Percentiles rank a stretch among this genome's conserved stretches.
phyloP scores from a whole-genome alignment of 2,329 filamentous ascomycete species.

The Penicillium paneum region DNA sequence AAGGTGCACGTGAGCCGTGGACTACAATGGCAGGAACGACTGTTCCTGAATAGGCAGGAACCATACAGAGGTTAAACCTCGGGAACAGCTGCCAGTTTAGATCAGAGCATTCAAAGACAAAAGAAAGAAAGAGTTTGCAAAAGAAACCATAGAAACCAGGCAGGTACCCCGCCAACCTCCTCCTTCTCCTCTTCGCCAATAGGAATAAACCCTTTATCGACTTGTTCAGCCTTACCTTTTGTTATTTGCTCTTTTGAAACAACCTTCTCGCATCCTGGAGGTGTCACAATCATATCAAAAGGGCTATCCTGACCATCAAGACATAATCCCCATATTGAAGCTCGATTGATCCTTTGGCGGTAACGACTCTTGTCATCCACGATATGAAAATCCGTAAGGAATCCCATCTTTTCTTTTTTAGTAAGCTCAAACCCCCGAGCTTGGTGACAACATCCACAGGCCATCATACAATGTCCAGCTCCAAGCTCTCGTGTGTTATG shows the following conservation, averaged over 20 bases:
- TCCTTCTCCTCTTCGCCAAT: neutral
- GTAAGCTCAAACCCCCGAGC: constrained; percentile 2
- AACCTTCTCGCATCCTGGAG: neutral
- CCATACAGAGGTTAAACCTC: neutral
- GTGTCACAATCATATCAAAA: neutral
- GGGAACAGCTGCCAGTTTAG: neutral
- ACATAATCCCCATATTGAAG: neutral
- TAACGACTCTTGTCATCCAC: neutral
- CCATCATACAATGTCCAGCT: constrained; percentile 4
- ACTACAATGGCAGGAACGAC: neutral
- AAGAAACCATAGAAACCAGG: neutral
- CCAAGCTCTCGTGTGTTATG: neutral
- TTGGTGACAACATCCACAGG: constrained; percentile 1
- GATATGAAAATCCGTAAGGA: neutral
- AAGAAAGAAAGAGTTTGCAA: neutral
- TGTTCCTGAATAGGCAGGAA: neutral
- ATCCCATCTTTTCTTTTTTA: neutral
- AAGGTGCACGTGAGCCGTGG: neutral
- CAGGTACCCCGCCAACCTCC: neutral
- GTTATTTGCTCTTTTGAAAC: neutral
- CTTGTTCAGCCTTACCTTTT: neutral
- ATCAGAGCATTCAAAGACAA: neutral
- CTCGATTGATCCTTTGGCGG: neutral
- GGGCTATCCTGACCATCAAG: neutral
- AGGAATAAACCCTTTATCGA: neutral